Conservation (phyloP, 768 basidiomycete genomes). For the Piloderma croceum region DNA sequence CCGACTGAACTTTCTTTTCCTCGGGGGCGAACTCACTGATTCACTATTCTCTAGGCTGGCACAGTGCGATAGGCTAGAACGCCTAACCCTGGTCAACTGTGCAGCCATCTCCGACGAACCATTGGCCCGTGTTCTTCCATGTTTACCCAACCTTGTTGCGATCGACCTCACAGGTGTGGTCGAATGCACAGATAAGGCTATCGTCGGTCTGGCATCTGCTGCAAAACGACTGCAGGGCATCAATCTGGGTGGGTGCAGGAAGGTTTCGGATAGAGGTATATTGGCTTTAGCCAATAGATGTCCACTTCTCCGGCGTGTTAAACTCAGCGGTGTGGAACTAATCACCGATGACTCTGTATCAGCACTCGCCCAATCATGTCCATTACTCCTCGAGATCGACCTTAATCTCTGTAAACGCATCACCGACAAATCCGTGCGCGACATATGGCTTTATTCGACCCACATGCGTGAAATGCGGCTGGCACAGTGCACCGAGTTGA, state of each 20-base stretch:
- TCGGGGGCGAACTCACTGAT: constrained; percentile 67
- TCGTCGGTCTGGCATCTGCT: constrained; percentile 62
- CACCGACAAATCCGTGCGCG: constrained; percentile 72
- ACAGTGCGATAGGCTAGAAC: constrained; percentile 76
- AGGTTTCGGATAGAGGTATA: constrained; percentile 74
- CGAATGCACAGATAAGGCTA: constrained; percentile 63
- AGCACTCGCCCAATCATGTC: constrained; percentile 71
- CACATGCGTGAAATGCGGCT: constrained; percentile 91
- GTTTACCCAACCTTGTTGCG: constrained; percentile 74
- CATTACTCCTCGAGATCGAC: constrained; percentile 90
- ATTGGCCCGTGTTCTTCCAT: constrained; percentile 59
- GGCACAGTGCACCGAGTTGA: constrained; percentile 70
- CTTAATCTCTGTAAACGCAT: constrained; percentile 77
- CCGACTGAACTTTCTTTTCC: constrained; percentile 80
- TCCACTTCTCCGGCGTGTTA: constrained; percentile 80
- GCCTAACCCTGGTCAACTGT: constrained; percentile 83
- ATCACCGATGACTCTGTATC: constrained; percentile 76
- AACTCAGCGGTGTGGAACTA: constrained; percentile 70
- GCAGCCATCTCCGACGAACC: constrained; percentile 57
- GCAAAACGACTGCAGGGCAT: constrained; percentile 84
- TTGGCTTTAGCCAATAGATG: constrained; percentile 70
- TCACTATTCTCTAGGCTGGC: constrained; percentile 66
- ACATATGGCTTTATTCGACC: constrained; percentile 73
- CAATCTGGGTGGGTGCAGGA: constrained; percentile 80
- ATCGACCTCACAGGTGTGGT: constrained; percentile 76